Percentiles rank a stretch among this genome's conserved stretches.
phyloP scores from a whole-genome alignment of 176 grass and related monocot species.

The Triticum urartu region DNA sequence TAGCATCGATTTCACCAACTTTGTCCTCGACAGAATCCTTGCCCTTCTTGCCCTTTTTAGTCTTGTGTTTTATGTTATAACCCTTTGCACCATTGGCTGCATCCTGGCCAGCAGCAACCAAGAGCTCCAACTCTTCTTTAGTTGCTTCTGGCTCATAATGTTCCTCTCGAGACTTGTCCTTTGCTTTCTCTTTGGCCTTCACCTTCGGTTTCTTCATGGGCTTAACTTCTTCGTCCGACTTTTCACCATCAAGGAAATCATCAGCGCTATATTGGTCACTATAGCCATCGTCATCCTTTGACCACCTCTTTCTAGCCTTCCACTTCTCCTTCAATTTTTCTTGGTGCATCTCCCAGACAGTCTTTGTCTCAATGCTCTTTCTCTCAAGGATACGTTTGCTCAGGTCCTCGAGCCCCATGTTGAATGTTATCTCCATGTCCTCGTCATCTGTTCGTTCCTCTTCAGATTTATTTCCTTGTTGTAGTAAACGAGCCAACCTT shows the following conservation, averaged over 20 bases:
- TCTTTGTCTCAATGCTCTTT: no score
- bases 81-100: conserved; percentile 50
- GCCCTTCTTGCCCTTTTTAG: conserved; percentile 67
- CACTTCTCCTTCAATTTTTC: conserved; percentile 51
- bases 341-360: no score
- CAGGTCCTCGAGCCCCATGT: no score
- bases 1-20: conserved; percentile 55
- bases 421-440: no score
- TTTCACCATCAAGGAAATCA: conserved; percentile 60
- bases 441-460: no score
- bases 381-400: no score
- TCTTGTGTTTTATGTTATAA: conserved; percentile 72
- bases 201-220: conserved; percentile 46
- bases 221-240: conserved; percentile 48
- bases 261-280: conserved; percentile 41
- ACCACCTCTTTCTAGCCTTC: conserved; percentile 51
- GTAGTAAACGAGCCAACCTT: no score
- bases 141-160: conserved; percentile 51
- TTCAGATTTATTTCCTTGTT: no score
- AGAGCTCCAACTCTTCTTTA: conserved; percentile 38
- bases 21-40: conserved; percentile 40
- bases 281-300: conserved; percentile 43
- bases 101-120: conserved; percentile 63
- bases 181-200: conserved; percentile 42
- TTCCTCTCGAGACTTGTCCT: conserved; percentile 26